Conservation (phyloP, 2,329 filamentous ascomycete genomes). For the Scedosporium dehoogii region DNA sequence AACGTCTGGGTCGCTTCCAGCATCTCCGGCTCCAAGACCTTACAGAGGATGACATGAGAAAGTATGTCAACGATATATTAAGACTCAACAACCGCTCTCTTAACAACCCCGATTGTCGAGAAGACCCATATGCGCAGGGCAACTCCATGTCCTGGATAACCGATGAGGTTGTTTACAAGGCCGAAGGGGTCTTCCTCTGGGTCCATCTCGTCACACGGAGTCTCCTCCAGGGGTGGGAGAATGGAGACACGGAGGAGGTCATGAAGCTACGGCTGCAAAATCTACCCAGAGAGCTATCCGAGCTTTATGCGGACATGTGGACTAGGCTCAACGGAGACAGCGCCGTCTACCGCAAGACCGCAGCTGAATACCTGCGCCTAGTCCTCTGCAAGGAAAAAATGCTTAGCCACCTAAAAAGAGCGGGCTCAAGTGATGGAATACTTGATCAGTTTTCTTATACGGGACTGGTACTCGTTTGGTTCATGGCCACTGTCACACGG, state of each 20-base stretch:
- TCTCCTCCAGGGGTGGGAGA: background rate
- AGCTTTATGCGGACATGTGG: background rate
- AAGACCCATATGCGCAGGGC: too few species aligned
- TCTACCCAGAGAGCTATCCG: background rate
- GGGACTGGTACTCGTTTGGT: background rate
- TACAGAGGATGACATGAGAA: background rate
- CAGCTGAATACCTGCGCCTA: background rate
- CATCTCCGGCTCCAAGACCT: conserved; percentile 2
- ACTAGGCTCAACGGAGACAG: background rate
- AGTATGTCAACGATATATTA: background rate
- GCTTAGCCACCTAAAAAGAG: too few species aligned
- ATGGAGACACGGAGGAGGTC: background rate
- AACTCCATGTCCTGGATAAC: background rate
- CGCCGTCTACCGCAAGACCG: background rate
- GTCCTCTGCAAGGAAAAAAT: background rate
- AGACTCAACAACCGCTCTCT: background rate
- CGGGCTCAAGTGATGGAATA: too few species aligned
- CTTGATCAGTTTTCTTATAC: too few species aligned
- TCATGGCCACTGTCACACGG: background rate
- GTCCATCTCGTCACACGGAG: background rate
- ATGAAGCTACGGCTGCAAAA: background rate
- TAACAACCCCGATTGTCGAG: background rate
- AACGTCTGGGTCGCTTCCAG: background rate
- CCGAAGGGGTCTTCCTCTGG: conserved; percentile 10
- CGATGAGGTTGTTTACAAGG: background rate